These are phyloP conservation scores for Mallotus repandus DNA, from an alignment of 441 rosid genomes.

Conservation along the genomic window DNA sequence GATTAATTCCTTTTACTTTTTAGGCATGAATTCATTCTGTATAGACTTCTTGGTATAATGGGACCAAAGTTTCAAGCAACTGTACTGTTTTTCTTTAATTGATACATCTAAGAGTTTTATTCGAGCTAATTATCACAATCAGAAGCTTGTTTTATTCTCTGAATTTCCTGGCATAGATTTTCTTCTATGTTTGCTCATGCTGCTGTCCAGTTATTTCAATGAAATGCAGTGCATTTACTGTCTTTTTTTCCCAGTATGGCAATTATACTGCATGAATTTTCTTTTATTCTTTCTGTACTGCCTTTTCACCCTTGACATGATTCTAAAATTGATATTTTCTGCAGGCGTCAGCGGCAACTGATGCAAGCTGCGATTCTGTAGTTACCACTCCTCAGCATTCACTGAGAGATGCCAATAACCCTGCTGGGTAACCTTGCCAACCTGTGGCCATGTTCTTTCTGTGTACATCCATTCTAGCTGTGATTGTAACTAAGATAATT, in stretches of 20 bases:
- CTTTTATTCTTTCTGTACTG: not conserved
- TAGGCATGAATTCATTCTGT: not conserved
- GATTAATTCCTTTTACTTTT: too few relatives aligned
- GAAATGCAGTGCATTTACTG: not conserved
- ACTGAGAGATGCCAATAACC: slow-evolving; percentile 86
- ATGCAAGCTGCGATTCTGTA: slow-evolving; percentile 90
- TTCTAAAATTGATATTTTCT: slow-evolving; percentile 18
- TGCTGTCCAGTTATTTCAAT: not conserved
- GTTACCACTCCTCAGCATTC: slow-evolving; percentile 93
- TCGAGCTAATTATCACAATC: not conserved
- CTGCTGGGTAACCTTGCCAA: slow-evolving; percentile 73
- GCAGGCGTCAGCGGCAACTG: slow-evolving; percentile 66
- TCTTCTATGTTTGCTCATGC: not conserved
- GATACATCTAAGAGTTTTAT: not conserved
- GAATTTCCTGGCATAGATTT: slow-evolving; percentile 4
- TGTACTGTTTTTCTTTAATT: not conserved
- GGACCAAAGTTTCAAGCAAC: not conserved
- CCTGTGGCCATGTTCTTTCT: not conserved
- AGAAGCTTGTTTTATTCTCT: not conserved
- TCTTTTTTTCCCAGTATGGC: not conserved
- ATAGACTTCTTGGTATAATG: not conserved
- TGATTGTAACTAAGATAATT: slow-evolving; percentile 14
- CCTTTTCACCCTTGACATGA: not conserved
- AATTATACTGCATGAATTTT: not conserved
- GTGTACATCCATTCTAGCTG: not conserved